Evolutionary conservation across 1,284 basidiomycete genomes (phyloP).

Genomic region (Microbotryum violaceum): DNA sequence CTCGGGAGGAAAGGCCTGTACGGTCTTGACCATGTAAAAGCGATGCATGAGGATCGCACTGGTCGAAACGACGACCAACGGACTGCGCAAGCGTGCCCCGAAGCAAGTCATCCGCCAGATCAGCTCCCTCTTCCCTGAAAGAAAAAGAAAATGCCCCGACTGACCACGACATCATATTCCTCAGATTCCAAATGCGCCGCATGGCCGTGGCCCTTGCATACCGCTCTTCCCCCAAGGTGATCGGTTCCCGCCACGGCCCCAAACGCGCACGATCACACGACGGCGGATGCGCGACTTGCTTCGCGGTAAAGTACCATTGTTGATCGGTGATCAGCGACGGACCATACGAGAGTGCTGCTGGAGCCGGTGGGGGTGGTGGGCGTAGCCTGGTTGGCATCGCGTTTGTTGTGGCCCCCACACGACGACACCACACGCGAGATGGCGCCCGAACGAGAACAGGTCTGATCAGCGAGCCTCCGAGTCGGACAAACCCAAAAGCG

Average conservation of each 20-base stretch:
- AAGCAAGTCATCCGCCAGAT: not conserved
- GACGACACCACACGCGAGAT: no score
- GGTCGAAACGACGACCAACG: constrained; percentile 29
- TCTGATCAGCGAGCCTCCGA: no score
- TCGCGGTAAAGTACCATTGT: constrained; percentile 25
- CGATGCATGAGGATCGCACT: constrained; percentile 35
- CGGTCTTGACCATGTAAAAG: constrained; percentile 36
- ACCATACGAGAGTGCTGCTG: no score
- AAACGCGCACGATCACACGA: constrained; percentile 3
- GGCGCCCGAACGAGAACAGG: no score
- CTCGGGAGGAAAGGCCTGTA: constrained; percentile 26
- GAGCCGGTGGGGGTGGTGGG: no score
- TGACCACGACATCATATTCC: not conserved
- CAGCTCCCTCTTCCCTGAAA: no score
- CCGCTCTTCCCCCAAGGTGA: constrained; percentile 11
- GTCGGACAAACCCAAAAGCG: no score
- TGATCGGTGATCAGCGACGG: constrained; percentile 4
- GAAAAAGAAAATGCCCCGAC: no score
- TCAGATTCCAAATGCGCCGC: constrained; percentile 8
- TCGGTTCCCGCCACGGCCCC: not conserved
- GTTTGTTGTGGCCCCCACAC: no score
- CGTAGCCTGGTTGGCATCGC: no score
- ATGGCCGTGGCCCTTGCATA: constrained; percentile 9
- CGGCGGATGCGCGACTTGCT: constrained; percentile 13
- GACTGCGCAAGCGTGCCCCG: constrained; percentile 5